Conservation (phyloP, 257 asterid species). For the Rubia yunnanensis region DNA sequence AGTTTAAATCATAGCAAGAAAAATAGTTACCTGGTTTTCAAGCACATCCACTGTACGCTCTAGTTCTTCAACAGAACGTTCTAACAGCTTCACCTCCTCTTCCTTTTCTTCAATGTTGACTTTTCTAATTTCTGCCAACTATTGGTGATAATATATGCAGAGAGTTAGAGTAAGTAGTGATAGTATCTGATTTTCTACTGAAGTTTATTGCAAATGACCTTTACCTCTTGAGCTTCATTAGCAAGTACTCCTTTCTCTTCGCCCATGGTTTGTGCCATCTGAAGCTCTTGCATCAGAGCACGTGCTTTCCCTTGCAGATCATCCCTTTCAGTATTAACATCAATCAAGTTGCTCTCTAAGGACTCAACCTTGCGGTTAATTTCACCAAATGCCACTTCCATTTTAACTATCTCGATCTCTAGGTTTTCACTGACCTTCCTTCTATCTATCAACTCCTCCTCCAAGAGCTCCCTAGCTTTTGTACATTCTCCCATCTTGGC, state of each 20-base stretch:
- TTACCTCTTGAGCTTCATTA: constrained; percentile 80
- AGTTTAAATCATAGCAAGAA: constrained; percentile 14
- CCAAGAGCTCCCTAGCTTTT: constrained; percentile 37
- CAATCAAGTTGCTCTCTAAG: constrained; percentile 48
- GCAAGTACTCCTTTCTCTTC: constrained; percentile 65
- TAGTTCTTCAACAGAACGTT: constrained; percentile 80
- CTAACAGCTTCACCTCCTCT: constrained; percentile 80
- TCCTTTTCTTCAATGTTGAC: constrained; percentile 69
- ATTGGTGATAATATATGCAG: constrained; percentile 4
- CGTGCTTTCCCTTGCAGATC: constrained; percentile 33
- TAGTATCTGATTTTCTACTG: background rate
- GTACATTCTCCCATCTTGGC: constrained; percentile 36
- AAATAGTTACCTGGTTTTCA: constrained; percentile 65
- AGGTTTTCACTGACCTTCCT: constrained; percentile 41
- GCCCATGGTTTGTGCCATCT: constrained; percentile 51
- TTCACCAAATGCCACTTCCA: constrained; percentile 49
- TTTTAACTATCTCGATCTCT: constrained; percentile 53
- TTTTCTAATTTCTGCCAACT: constrained; percentile 53
- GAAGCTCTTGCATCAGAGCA: constrained; percentile 48
- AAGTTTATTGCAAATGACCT: constrained; percentile 6
- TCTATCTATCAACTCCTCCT: constrained; percentile 47
- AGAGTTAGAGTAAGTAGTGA: background rate
- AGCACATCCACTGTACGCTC: constrained; percentile 85
- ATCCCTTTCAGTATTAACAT: constrained; percentile 42
- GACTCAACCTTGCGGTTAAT: constrained; percentile 47